A percentile compares a stretch with the other conserved stretches of the same genome.
These are phyloP conservation scores for Coelastrella sp. DNA, from an alignment of 139 green algal species.

Conservation along the genomic window DNA sequence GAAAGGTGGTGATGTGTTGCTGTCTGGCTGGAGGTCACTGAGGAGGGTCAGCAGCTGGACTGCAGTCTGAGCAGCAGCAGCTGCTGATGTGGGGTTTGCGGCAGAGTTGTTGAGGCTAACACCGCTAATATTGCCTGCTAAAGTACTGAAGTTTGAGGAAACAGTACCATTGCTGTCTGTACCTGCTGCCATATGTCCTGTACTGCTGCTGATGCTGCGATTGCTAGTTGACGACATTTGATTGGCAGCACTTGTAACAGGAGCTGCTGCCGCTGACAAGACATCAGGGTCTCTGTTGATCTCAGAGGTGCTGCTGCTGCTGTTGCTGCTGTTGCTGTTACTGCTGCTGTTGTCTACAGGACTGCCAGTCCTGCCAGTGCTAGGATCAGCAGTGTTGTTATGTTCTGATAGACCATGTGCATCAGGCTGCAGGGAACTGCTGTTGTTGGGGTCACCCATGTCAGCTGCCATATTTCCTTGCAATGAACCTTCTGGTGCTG, in stretches of 20 bases:
- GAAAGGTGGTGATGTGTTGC: not conserved
- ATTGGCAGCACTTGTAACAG: too few relatives aligned
- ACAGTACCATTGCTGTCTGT: too few relatives aligned
- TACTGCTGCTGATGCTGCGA: not conserved
- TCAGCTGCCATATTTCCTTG: too few relatives aligned
- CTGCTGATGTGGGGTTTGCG: not conserved
- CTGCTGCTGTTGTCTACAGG: not conserved
- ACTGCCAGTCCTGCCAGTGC: not conserved
- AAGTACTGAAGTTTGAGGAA: too few relatives aligned
- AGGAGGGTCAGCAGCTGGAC: conserved; percentile 1
- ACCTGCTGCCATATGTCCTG: too few relatives aligned
- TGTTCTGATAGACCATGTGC: too few relatives aligned
- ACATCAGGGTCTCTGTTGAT: not conserved
- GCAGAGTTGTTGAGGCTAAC: too few relatives aligned
- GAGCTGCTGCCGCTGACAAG: too few relatives aligned
- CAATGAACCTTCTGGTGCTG: not conserved
- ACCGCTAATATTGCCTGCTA: too few relatives aligned
- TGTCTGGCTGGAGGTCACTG: not conserved
- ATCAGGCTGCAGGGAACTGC: too few relatives aligned
- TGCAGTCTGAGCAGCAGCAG: not conserved
- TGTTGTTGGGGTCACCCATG: not conserved
- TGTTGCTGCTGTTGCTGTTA: not conserved
- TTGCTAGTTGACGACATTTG: not conserved
- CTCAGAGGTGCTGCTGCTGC: not conserved
- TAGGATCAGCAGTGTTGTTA: not conserved